Evolutionary conservation across 768 basidiomycete genomes (phyloP).

Genomic region (Royoungia palumana): DNA sequence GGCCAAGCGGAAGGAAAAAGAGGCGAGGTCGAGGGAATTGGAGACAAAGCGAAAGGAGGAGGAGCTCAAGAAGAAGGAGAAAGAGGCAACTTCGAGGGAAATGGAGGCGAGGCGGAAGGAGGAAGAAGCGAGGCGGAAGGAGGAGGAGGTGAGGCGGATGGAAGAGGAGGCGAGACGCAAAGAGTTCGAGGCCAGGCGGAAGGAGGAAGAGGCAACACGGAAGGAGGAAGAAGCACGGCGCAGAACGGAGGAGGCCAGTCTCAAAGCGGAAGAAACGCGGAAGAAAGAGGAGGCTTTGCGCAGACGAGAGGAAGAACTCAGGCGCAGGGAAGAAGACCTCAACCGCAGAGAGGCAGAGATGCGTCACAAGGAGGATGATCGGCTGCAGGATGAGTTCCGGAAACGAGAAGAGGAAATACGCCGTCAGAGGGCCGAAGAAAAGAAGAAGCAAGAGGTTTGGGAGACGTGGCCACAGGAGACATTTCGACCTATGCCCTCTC

Average conservation of each 20-base stretch:
- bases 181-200: conserved; percentile 30
- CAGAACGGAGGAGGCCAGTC: conserved; percentile 25
- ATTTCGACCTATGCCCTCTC: conserved; percentile 21
- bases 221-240: conserved; percentile 32
- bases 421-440: conserved; percentile 31
- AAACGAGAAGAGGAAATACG: conserved; percentile 33
- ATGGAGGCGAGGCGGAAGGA: conserved; percentile 27
- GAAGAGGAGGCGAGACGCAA: conserved; percentile 27
- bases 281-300: conserved; percentile 26
- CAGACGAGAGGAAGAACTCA: conserved; percentile 28
- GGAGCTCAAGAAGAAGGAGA: conserved; percentile 21
- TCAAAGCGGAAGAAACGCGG: conserved; percentile 22
- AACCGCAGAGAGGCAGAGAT: conserved; percentile 30
- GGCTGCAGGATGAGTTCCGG: conserved; percentile 26
- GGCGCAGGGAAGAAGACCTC: conserved; percentile 32
- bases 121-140: conserved; percentile 26
- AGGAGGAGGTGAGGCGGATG: conserved; percentile 26
- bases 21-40: conserved; percentile 16
- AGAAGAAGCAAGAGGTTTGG: conserved; percentile 28
- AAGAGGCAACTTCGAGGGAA: conserved; percentile 28
- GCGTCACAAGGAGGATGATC: conserved; percentile 28
- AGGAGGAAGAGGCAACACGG: conserved; percentile 25
- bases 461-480: conserved; percentile 28
- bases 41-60: conserved; percentile 23
- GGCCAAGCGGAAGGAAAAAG: conserved; percentile 29